Evolutionary conservation across 108 stramenopile species (phyloP).

Genomic region (Phaeodactylum tricornutum): DNA sequence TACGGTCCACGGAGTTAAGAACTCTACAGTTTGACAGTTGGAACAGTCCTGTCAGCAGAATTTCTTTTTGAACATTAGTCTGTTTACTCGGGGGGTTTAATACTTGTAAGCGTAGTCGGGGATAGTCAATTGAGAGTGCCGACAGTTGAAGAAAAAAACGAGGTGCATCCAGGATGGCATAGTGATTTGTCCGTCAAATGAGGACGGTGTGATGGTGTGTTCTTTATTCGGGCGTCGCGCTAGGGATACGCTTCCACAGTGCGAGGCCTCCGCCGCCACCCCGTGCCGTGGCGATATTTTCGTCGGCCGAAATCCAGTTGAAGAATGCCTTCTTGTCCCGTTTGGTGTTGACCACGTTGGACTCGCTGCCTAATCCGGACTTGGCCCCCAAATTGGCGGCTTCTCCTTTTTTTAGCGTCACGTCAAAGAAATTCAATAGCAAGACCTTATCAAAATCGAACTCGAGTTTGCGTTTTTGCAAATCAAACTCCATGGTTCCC

Average conservation of each 20-base stretch:
- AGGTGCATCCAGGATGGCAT: too few species aligned
- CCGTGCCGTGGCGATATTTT: conserved; percentile 82
- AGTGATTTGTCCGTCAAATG: too few species aligned
- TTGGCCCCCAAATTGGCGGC: conserved; percentile 54
- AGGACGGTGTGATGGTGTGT: too few species aligned
- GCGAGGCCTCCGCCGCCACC: conserved; percentile 90
- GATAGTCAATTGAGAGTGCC: too few species aligned
- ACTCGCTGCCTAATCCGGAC: conserved; percentile 69
- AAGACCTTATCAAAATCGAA: conserved; percentile 78
- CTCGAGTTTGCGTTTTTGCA: conserved; percentile 53
- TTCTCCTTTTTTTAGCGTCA: conserved; percentile 21
- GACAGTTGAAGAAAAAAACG: too few species aligned
- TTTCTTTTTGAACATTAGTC: too few species aligned
- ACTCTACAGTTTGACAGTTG: too few species aligned
- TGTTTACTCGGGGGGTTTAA: too few species aligned
- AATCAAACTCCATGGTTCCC: conserved; percentile 70
- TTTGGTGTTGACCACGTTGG: conserved; percentile 64
- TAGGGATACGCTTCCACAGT: conserved; percentile 82
- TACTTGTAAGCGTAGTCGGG: too few species aligned
- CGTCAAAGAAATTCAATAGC: conserved; percentile 23
- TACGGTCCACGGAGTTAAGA: too few species aligned
- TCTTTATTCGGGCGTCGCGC: too few species aligned
- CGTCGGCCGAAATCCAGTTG: conserved; percentile 88
- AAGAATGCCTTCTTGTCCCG: conserved; percentile 65
- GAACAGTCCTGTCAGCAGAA: too few species aligned